phyloP scores from a whole-genome alignment of 768 basidiomycete genomes.

The Mycena indigotica region DNA sequence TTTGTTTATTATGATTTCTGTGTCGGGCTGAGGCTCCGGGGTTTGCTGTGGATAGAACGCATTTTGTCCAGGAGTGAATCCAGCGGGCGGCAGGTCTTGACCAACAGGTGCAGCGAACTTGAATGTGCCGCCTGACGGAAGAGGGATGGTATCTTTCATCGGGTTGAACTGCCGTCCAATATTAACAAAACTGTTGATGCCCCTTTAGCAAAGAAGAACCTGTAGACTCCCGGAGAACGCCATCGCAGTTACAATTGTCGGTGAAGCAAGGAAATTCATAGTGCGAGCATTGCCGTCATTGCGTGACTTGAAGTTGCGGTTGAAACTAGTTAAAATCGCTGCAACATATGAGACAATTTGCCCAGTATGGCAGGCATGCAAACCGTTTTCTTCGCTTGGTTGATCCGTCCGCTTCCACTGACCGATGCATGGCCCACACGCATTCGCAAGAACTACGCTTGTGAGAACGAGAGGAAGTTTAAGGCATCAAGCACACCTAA shows the following conservation, averaged over 20 bases:
- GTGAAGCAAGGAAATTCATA: conserved; percentile 98
- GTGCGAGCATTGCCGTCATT: conserved; percentile 95
- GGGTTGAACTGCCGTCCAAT: conserved; percentile 93
- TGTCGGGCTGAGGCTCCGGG: conserved; percentile 75
- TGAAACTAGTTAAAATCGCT: conserved; percentile 98
- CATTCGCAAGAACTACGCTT: conserved; percentile 85
- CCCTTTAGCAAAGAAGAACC: neutral
- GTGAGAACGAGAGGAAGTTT: neutral
- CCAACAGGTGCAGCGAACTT: conserved; percentile 84
- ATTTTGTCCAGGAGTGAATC: conserved; percentile 76
- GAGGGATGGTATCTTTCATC: conserved; percentile 66
- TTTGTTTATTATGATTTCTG: conserved; percentile 74
- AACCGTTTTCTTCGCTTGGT: conserved; percentile 89
- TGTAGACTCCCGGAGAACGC: conserved; percentile 79
- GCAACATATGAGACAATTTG: conserved; percentile 11
- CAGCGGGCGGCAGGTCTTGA: conserved; percentile 77
- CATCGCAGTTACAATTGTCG: conserved; percentile 97
- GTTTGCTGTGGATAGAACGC: conserved; percentile 76
- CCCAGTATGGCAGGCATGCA: conserved; percentile 22
- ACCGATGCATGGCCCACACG: conserved; percentile 98
- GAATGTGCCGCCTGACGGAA: conserved; percentile 77
- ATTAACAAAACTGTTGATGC: neutral
- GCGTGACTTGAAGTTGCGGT: conserved; percentile 85
- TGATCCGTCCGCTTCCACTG: conserved; percentile 94
- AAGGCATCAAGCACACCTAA: neutral